Evolutionary conservation across 805 yeast genomes (phyloP).

Genomic region (Dipodascus albidus): DNA sequence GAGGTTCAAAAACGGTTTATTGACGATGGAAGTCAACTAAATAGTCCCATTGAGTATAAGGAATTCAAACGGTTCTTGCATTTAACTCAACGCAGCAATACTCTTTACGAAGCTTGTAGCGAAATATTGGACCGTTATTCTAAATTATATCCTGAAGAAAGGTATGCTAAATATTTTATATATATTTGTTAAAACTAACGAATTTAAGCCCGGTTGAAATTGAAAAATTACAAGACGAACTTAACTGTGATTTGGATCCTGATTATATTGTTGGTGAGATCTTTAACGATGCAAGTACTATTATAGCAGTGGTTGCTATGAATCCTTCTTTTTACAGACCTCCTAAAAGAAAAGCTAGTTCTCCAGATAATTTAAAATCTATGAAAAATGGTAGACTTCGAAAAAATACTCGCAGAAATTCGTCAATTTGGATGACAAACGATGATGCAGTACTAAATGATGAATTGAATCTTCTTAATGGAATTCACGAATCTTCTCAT

Average conservation of each 20-base stretch:
- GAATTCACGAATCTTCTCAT: not conserved
- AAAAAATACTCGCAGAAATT: not conserved
- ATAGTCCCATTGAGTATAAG: not conserved
- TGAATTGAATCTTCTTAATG: not conserved
- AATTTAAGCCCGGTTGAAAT: conserved; percentile 21
- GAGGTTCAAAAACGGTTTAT: not conserved
- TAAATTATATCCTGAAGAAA: conserved; percentile 1
- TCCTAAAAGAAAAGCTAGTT: not conserved
- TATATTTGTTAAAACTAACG: not conserved
- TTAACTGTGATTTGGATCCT: conserved; percentile 69
- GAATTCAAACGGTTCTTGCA: not conserved
- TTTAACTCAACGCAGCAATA: not conserved
- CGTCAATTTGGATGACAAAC: not conserved
- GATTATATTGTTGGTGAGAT: conserved; percentile 58
- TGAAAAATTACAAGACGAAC: conserved; percentile 52
- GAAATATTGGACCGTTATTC: conserved; percentile 1
- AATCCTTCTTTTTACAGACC: not conserved
- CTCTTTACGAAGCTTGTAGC: not conserved
- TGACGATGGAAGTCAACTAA: not conserved
- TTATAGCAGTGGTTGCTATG: conserved; percentile 14
- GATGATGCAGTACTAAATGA: not conserved
- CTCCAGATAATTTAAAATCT: not conserved
- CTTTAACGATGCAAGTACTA: conserved; percentile 39
- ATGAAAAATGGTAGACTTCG: not conserved
- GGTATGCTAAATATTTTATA: not conserved